A percentile compares a stretch with the other conserved stretches of the same genome.
These are phyloP conservation scores for Echinosphaeria canescens DNA, from an alignment of 2,329 filamentous ascomycete genomes.

Conservation along the genomic window DNA sequence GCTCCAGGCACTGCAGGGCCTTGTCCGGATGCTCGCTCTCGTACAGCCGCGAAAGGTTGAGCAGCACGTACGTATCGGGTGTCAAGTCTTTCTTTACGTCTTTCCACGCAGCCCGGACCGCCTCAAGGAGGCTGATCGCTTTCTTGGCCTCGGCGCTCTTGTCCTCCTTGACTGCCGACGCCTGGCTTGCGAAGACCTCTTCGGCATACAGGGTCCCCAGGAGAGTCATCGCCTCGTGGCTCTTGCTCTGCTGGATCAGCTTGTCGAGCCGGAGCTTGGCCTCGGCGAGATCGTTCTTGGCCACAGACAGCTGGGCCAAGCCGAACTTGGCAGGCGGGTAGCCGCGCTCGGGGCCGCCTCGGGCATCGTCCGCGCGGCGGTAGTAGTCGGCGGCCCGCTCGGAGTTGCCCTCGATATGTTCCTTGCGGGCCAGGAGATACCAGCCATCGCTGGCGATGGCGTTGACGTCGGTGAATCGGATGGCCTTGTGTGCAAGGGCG, in stretches of 20 bases:
- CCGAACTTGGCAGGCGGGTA: constrained; percentile 93
- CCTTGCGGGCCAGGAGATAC: constrained; percentile 84
- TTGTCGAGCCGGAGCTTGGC: constrained; percentile 90
- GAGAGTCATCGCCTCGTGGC: constrained; percentile 75
- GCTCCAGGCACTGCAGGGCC: constrained; percentile 74
- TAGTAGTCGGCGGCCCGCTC: constrained; percentile 72
- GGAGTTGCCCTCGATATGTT: constrained; percentile 61
- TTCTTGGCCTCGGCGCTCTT: constrained; percentile 72
- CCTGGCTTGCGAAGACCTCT: constrained; percentile 69
- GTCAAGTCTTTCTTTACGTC: constrained; percentile 69
- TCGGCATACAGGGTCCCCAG: constrained; percentile 86
- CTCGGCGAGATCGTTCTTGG: constrained; percentile 69
- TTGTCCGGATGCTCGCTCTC: constrained; percentile 74
- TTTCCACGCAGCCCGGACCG: constrained; percentile 75
- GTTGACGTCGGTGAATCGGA: constrained; percentile 90
- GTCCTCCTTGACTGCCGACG: constrained; percentile 57
- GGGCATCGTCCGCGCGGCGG: constrained; percentile 70
- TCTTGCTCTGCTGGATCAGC: constrained; percentile 70
- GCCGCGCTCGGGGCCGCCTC: constrained; percentile 76
- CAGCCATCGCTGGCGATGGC: constrained; percentile 93
- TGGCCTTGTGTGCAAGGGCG: constrained; percentile 73
- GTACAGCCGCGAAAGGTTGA: constrained; percentile 83
- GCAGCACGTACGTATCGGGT: constrained; percentile 67
- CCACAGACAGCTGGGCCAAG: constrained; percentile 67
- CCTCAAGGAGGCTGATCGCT: constrained; percentile 66